Percentiles rank a stretch among this genome's conserved stretches.
Conservation (phyloP, 371 early-diverging fungal species). For the Mortierella sp. region DNA sequence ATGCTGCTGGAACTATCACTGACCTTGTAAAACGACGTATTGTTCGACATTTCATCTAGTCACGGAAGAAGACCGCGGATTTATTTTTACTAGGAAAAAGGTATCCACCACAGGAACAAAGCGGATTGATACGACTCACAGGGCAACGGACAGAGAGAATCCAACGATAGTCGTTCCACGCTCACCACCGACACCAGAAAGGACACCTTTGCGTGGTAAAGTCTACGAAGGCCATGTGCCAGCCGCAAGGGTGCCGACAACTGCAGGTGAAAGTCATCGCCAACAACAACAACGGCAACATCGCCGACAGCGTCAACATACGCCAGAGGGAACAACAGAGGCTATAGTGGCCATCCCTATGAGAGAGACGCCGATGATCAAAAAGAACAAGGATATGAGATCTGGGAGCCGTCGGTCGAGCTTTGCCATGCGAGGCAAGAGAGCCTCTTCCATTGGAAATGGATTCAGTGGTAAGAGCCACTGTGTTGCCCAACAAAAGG, state of each 20-base stretch:
- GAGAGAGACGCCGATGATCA: slow-evolving; percentile 65
- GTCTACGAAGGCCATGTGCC: slow-evolving; percentile 1
- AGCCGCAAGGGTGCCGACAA: neutral
- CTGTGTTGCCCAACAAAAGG: no score
- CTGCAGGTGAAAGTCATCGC: neutral
- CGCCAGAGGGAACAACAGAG: slow-evolving; percentile 25
- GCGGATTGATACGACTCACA: neutral
- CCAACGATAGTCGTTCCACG: slow-evolving; percentile 7
- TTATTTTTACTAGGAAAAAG: slow-evolving; percentile 49
- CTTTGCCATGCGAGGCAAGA: slow-evolving; percentile 73
- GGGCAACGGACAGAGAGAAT: neutral
- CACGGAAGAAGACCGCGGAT: slow-evolving; percentile 49
- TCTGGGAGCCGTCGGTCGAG: slow-evolving; percentile 70
- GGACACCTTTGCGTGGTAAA: slow-evolving; percentile 30
- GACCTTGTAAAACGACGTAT: no score
- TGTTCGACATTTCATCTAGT: slow-evolving; percentile 9
- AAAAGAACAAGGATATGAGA: slow-evolving; percentile 59
- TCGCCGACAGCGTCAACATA: slow-evolving; percentile 16
- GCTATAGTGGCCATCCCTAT: slow-evolving; percentile 49
- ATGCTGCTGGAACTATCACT: no score
- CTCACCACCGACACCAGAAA: slow-evolving; percentile 32
- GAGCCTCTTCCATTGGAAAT: slow-evolving; percentile 69
- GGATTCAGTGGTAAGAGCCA: slow-evolving; percentile 58
- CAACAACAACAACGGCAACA: slow-evolving; percentile 2
- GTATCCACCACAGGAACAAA: neutral